Evolutionary conservation across 2,329 filamentous ascomycete species (phyloP).

Genomic region (Geosmithia flava): DNA sequence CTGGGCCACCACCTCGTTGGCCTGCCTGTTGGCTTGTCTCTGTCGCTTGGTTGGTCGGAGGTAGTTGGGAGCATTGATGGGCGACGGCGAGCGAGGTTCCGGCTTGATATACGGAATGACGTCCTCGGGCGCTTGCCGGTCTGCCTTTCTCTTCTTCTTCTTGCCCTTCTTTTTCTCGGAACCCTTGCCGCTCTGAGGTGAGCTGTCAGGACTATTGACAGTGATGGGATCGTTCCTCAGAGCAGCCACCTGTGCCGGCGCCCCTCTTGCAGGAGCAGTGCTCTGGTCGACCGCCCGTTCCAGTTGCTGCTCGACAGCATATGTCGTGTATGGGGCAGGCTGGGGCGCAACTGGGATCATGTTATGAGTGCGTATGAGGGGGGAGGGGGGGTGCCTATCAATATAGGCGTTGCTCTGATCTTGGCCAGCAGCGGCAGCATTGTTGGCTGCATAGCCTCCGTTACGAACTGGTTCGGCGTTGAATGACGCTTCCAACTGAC

Average conservation of each 20-base stretch:
- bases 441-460: slow-evolving; percentile 5
- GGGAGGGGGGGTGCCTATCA: slow-evolving; percentile 33
- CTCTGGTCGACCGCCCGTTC: slow-evolving; percentile 5
- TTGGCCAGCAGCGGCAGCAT: slow-evolving; percentile 4
- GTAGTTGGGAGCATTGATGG: slow-evolving; percentile 38
- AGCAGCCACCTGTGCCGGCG: slow-evolving; percentile 42
- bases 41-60: slow-evolving; percentile 44
- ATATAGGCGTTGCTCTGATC: slow-evolving; percentile 10
- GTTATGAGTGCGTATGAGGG: slow-evolving; percentile 61
- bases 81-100: slow-evolving; percentile 53
- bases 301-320: slow-evolving; percentile 28
- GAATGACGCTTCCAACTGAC: slow-evolving; percentile 27
- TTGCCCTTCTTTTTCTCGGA: slow-evolving; percentile 36
- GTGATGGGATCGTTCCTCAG: slow-evolving; percentile 36
- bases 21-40: slow-evolving; percentile 31
- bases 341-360: slow-evolving; percentile 63
- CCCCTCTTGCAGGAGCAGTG: slow-evolving; percentile 11
- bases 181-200: slow-evolving; percentile 37
- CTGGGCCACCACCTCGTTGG: slow-evolving; percentile 10
- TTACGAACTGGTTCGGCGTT: slow-evolving; percentile 13
- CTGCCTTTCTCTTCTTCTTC: slow-evolving; percentile 41
- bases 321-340: slow-evolving; percentile 54
- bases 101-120: slow-evolving; percentile 46
- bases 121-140: slow-evolving; percentile 34
- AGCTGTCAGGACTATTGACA: slow-evolving; percentile 47